Conservation (phyloP, 2,329 filamentous ascomycete species). For the Aspergillus latus region DNA sequence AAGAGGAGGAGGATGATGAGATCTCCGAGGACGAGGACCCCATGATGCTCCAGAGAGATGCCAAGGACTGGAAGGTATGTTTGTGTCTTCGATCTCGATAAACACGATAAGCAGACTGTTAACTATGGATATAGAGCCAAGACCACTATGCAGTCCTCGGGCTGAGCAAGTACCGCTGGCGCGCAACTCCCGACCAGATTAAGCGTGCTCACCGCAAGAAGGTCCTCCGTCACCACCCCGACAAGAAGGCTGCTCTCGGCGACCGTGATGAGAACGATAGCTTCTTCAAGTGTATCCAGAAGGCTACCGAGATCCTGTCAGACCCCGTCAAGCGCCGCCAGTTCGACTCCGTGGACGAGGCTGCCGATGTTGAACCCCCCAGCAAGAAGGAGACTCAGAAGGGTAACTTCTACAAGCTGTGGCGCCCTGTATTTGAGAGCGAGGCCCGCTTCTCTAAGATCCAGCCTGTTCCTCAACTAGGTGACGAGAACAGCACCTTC, state of each 20-base stretch:
- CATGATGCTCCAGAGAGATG: constrained; percentile 85
- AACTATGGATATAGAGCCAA: constrained; percentile 62
- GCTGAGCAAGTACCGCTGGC: constrained; percentile 85
- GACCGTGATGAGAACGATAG: constrained; percentile 82
- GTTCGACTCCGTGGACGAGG: constrained; percentile 95
- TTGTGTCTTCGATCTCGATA: constrained; percentile 15
- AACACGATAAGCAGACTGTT: background rate
- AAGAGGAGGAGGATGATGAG: constrained; percentile 85
- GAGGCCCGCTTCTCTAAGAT: constrained; percentile 90
- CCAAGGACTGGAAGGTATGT: constrained; percentile 98
- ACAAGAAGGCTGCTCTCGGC: constrained; percentile 94
- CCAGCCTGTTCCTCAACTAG: constrained; percentile 84
- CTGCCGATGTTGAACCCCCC: constrained; percentile 86
- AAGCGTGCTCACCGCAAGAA: constrained; percentile 99
- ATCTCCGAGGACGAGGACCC: constrained; percentile 93
- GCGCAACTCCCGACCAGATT: constrained; percentile 95
- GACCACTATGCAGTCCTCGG: constrained; percentile 98
- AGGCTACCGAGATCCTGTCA: constrained; percentile 88
- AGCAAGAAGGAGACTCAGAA: constrained; percentile 85
- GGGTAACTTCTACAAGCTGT: constrained; percentile 93
- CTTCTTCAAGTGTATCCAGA: constrained; percentile 99
- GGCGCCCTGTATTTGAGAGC: constrained; percentile 84
- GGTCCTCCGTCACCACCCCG: constrained; percentile 97
- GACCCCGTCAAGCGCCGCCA: constrained; percentile 92
- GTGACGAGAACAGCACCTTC: constrained; percentile 78